These are phyloP conservation scores for Kurtzmaniella fragi DNA, from an alignment of 805 yeast genomes.

Conservation along the genomic window DNA sequence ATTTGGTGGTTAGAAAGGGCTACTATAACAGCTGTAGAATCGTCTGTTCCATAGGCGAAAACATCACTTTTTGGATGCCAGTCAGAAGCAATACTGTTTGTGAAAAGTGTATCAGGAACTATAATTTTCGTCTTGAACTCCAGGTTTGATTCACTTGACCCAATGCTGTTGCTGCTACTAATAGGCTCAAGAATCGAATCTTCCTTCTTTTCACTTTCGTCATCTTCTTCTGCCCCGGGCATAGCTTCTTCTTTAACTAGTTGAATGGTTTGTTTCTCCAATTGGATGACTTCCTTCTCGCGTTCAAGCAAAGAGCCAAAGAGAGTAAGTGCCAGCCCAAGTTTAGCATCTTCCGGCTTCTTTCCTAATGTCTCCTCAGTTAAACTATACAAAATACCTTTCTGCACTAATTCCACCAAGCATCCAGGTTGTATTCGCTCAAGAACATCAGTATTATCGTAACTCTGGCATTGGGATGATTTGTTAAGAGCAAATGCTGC, in stretches of 20 bases:
- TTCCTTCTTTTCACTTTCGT: slow-evolving; percentile 3
- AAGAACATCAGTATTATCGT: slow-evolving; percentile 41
- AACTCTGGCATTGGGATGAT: slow-evolving; percentile 57
- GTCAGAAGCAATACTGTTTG: slow-evolving; percentile 40
- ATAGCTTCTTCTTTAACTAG: slow-evolving; percentile 1
- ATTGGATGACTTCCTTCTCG: slow-evolving; percentile 4
- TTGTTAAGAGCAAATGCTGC: slow-evolving; percentile 78
- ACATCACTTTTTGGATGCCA: slow-evolving; percentile 55
- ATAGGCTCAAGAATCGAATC: not conserved
- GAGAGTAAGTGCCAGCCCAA: slow-evolving; percentile 32
- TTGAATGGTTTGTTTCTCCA: slow-evolving; percentile 3
- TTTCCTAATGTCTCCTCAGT: slow-evolving; percentile 50
- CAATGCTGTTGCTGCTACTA: not conserved
- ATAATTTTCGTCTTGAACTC: slow-evolving; percentile 30
- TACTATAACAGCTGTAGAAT: slow-evolving; percentile 42
- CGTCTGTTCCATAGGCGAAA: slow-evolving; percentile 52
- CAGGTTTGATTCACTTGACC: not conserved
- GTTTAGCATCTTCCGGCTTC: slow-evolving; percentile 4
- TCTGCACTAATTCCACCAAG: slow-evolving; percentile 76
- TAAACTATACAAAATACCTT: slow-evolving; percentile 75
- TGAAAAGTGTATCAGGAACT: slow-evolving; percentile 31
- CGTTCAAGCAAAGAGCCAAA: slow-evolving; percentile 47
- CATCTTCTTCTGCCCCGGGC: slow-evolving; percentile 1
- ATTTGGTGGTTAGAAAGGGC: slow-evolving; percentile 26
- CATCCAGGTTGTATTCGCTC: slow-evolving; percentile 69